phyloP scores from a whole-genome alignment of 495 filamentous ascomycete genomes.

The Hypoxylon fragiforme region DNA sequence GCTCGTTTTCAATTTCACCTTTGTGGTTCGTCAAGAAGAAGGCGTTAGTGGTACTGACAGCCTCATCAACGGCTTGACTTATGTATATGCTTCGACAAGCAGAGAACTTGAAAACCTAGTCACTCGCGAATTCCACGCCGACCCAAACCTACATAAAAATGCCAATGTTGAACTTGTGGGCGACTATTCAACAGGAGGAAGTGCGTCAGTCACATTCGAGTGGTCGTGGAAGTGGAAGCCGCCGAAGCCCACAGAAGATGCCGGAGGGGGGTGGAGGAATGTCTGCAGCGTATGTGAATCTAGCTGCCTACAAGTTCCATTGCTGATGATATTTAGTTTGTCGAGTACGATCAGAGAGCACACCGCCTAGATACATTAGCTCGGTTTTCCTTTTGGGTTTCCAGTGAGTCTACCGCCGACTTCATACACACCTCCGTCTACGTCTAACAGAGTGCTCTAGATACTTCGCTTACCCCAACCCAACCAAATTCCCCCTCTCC shows the following conservation, averaged over 20 bases:
- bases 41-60: slow-evolving; percentile 65
- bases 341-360: slow-evolving; percentile 93
- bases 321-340: slow-evolving; percentile 60
- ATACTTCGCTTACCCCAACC: slow-evolving; percentile 41
- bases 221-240: slow-evolving; percentile 98
- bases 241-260: slow-evolving; percentile 79
- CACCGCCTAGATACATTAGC: slow-evolving; percentile 87
- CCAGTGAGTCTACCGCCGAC: slow-evolving; percentile 57
- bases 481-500: slow-evolving; percentile 64
- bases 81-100: slow-evolving; percentile 80
- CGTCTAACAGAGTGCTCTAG: slow-evolving; percentile 30
- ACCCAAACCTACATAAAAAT: slow-evolving; percentile 97
- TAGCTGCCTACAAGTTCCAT: neutral
- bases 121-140: slow-evolving; percentile 92
- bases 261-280: slow-evolving; percentile 90
- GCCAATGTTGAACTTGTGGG: slow-evolving; percentile 92
- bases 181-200: slow-evolving; percentile 80
- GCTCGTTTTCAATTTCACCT: slow-evolving; percentile 87
- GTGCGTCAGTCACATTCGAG: slow-evolving; percentile 81
- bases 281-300: slow-evolving; percentile 73
- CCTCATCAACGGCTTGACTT: slow-evolving; percentile 84
- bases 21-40: slow-evolving; percentile 75
- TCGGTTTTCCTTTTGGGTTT: slow-evolving; percentile 92
- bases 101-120: slow-evolving; percentile 92
- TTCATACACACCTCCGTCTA: slow-evolving; percentile 40